phyloP scores from a whole-genome alignment of 108 stramenopile species.

The Pseudonitzschia multiseries region DNA sequence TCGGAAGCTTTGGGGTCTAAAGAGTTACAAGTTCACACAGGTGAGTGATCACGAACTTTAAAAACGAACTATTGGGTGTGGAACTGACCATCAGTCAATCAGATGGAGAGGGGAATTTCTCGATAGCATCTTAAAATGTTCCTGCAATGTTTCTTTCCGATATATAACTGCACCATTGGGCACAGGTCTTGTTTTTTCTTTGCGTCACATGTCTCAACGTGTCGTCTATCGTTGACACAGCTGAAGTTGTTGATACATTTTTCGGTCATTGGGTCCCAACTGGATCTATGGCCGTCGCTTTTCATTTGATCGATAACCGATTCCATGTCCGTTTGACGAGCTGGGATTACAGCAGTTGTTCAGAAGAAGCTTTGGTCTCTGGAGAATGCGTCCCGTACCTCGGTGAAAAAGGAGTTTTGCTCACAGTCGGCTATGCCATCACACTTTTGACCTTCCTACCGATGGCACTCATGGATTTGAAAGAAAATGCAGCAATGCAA shows the following conservation, averaged over 20 bases:
- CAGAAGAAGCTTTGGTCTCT: conserved; percentile 23
- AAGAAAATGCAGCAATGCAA: conserved; percentile 59
- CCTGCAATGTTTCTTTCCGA: too few species aligned
- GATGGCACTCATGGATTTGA: conserved; percentile 59
- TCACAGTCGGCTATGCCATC: conserved; percentile 56
- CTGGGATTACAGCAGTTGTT: conserved; percentile 39
- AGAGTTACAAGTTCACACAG: conserved; percentile 44
- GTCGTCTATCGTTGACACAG: conserved; percentile 61
- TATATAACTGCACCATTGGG: background rate
- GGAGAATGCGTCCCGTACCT: conserved; percentile 58
- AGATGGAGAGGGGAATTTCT: too few species aligned
- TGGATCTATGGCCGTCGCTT: conserved; percentile 27
- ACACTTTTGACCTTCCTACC: conserved; percentile 49
- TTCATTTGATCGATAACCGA: conserved; percentile 23
- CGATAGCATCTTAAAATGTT: too few species aligned
- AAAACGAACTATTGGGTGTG: background rate
- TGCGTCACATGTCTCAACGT: conserved; percentile 56
- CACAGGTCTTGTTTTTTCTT: conserved; percentile 46
- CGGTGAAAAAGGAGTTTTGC: conserved; percentile 23
- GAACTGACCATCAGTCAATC: too few species aligned
- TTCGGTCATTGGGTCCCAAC: conserved; percentile 43
- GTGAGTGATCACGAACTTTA: background rate
- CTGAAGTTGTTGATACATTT: conserved; percentile 63
- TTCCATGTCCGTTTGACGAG: conserved; percentile 22
- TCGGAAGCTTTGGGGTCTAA: conserved; percentile 52